phyloP scores from a whole-genome alignment of 2,329 filamentous ascomycete species.

The Rutstroemia sp. region DNA sequence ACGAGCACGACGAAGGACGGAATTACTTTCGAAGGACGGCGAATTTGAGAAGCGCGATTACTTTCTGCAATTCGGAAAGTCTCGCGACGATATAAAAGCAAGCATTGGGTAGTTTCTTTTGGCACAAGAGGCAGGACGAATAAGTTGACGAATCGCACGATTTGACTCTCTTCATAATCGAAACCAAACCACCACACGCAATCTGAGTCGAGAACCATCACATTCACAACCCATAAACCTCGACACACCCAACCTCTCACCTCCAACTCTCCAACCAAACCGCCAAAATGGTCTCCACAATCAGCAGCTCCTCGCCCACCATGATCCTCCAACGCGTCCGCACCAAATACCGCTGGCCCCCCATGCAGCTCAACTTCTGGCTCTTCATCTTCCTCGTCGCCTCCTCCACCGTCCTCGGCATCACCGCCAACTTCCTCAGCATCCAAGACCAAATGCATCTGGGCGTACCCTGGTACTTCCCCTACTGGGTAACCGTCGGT shows the following conservation, averaged over 20 bases:
- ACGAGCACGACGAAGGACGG: too few relatives aligned
- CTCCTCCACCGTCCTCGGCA: conserved; percentile 50
- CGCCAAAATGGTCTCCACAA: conserved; percentile 23
- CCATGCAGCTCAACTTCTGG: conserved; percentile 60
- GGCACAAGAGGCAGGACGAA: too few relatives aligned
- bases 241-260: neutral
- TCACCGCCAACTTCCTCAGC: conserved; percentile 52
- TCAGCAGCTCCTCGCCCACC: conserved; percentile 17
- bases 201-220: too few relatives aligned
- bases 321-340: conserved; percentile 15
- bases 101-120: too few relatives aligned
- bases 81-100: too few relatives aligned
- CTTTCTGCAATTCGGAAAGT: too few relatives aligned
- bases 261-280: neutral
- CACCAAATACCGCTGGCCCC: conserved; percentile 56
- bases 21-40: too few relatives aligned
- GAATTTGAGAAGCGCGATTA: too few relatives aligned
- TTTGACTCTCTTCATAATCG: too few relatives aligned
- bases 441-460: conserved; percentile 49
- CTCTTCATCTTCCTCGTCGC: conserved; percentile 58
- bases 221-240: too few relatives aligned
- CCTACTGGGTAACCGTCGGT: conserved; percentile 55
- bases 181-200: too few relatives aligned
- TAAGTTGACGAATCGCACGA: too few relatives aligned
- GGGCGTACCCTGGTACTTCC: conserved; percentile 58